phyloP scores from a whole-genome alignment of 805 yeast genomes.

The Wickerhamomyces strasburgensis region DNA sequence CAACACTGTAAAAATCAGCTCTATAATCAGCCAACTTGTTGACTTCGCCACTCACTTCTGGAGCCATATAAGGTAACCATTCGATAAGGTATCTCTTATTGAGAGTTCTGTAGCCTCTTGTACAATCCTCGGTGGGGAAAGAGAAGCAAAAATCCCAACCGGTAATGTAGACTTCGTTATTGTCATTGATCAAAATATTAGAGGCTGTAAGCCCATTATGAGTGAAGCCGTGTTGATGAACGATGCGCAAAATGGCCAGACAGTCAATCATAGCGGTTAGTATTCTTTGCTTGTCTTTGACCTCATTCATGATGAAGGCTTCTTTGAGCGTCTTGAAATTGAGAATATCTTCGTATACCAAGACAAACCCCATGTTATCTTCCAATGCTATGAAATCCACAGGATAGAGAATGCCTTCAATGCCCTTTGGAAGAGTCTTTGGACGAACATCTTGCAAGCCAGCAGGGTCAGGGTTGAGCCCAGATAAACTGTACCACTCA shows the following conservation, averaged over 20 bases:
- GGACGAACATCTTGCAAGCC: too few relatives aligned
- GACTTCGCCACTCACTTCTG: slow-evolving; percentile 41
- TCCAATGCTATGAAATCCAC: slow-evolving; percentile 11
- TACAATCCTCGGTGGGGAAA: slow-evolving; percentile 35
- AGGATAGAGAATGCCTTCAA: slow-evolving; percentile 20
- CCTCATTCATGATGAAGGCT: slow-evolving; percentile 7
- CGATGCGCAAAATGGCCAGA: slow-evolving; percentile 22
- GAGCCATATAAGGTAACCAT: slow-evolving; percentile 44
- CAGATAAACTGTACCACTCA: slow-evolving; percentile 16
- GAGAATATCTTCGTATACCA: slow-evolving; percentile 17
- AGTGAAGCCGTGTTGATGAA: slow-evolving; percentile 39
- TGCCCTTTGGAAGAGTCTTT: slow-evolving; percentile 10
- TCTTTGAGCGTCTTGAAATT: slow-evolving; percentile 17
- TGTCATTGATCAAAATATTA: slow-evolving; percentile 33
- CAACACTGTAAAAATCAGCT: slow-evolving; percentile 45
- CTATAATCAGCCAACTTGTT: slow-evolving; percentile 38
- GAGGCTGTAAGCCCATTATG: slow-evolving; percentile 42
- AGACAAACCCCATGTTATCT: slow-evolving; percentile 13
- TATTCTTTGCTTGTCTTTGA: slow-evolving; percentile 14
- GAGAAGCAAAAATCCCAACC: slow-evolving; percentile 48
- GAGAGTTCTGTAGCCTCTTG: slow-evolving; percentile 37
- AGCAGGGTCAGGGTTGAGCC: not conserved
- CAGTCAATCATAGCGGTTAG: slow-evolving; percentile 21
- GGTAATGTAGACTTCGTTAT: slow-evolving; percentile 33
- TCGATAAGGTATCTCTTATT: slow-evolving; percentile 34